Conservation (phyloP, 768 basidiomycete species). For the Zangia roseola region DNA sequence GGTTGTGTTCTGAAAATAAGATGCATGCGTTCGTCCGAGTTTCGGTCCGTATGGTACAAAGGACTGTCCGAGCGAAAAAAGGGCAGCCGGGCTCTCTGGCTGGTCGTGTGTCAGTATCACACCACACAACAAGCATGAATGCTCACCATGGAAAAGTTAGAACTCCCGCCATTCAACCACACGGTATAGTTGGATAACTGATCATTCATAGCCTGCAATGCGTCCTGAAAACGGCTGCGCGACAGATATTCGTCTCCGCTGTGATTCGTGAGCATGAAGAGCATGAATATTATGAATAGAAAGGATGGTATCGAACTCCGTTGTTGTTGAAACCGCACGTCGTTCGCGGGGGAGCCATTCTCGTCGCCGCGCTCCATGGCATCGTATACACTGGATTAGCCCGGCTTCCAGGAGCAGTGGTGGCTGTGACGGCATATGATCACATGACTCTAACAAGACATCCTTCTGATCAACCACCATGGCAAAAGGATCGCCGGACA, state of each 20-base stretch:
- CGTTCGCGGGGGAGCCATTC: slow-evolving; percentile 9
- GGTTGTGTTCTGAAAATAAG: slow-evolving; percentile 76
- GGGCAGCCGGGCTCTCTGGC: slow-evolving; percentile 45
- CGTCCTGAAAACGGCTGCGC: slow-evolving; percentile 63
- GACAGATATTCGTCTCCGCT: slow-evolving; percentile 65
- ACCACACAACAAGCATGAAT: neutral
- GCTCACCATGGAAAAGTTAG: slow-evolving; percentile 66
- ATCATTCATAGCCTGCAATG: slow-evolving; percentile 53
- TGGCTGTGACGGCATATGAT: neutral
- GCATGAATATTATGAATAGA: slow-evolving; percentile 68
- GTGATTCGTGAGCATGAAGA: slow-evolving; percentile 79
- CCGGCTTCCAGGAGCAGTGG: too few relatives aligned
- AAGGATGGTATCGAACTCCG: slow-evolving; percentile 71
- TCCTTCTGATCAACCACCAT: slow-evolving; percentile 7
- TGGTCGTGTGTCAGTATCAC: slow-evolving; percentile 24
- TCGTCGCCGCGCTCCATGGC: slow-evolving; percentile 33
- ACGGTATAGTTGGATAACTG: slow-evolving; percentile 72
- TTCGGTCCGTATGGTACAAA: slow-evolving; percentile 45
- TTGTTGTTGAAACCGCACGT: slow-evolving; percentile 23
- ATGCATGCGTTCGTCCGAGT: slow-evolving; percentile 45
- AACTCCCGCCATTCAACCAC: slow-evolving; percentile 66
- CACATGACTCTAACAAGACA: slow-evolving; percentile 21
- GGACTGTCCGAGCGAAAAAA: slow-evolving; percentile 47
- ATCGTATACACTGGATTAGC: slow-evolving; percentile 1
- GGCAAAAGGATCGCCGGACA: slow-evolving; percentile 29